phyloP scores from a whole-genome alignment of 805 yeast genomes.

The Monosporozyma servazzii region DNA sequence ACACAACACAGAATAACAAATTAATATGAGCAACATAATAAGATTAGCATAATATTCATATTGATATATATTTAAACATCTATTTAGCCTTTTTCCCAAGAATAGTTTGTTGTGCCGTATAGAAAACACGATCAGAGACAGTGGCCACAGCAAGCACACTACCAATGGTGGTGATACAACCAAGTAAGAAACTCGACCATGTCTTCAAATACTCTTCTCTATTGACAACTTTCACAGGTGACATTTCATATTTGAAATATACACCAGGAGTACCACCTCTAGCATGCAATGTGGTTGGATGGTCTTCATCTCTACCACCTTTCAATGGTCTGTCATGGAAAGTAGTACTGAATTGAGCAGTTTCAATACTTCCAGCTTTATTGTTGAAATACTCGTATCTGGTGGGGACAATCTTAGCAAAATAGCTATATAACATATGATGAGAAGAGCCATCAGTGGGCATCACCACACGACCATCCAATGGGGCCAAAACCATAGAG shows the following conservation, averaged over 20 bases:
- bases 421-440: constrained; percentile 63
- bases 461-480: constrained; percentile 41
- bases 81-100: constrained; percentile 22
- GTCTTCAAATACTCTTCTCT: constrained; percentile 58
- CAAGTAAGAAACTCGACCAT: constrained; percentile 74
- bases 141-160: constrained; percentile 92
- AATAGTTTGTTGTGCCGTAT: constrained; percentile 77
- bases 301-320: constrained; percentile 90
- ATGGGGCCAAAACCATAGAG: constrained; percentile 45
- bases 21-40: too few relatives aligned
- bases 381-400: constrained; percentile 64
- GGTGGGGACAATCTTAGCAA: constrained; percentile 82
- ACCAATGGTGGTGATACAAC: constrained; percentile 82
- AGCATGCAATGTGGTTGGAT: constrained; percentile 73
- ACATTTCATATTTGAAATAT: constrained; percentile 79
- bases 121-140: constrained; percentile 74
- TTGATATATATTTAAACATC: not conserved
- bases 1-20: too few relatives aligned
- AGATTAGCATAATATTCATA: too few relatives aligned
- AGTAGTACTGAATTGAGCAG: constrained; percentile 87
- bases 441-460: constrained; percentile 37
- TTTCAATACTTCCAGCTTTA: constrained; percentile 37
- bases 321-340: constrained; percentile 73
- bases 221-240: constrained; percentile 86
- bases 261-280: constrained; percentile 89